phyloP scores from a whole-genome alignment of 2,329 filamentous ascomycete genomes.

The Escovopsis weberi region DNA sequence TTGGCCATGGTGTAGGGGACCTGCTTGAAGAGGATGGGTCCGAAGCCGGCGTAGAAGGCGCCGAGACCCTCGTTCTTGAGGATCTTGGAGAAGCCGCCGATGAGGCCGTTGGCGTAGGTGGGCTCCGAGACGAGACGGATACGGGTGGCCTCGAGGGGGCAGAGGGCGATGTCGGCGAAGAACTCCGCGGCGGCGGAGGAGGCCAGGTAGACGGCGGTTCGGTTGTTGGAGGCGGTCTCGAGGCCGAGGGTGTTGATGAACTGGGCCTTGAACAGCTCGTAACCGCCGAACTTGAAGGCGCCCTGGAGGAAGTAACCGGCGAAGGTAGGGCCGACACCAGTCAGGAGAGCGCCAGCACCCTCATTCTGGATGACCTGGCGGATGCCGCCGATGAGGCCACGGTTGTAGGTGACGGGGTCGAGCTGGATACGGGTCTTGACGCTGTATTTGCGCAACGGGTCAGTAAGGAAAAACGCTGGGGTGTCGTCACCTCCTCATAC shows the following conservation, averaged over 20 bases:
- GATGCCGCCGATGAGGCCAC: constrained; percentile 74
- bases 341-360: constrained; percentile 74
- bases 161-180: constrained; percentile 69
- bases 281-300: constrained; percentile 86
- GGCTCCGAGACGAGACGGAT: constrained; percentile 86
- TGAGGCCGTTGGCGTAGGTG: constrained; percentile 65
- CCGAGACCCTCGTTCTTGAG: constrained; percentile 66
- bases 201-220: constrained; percentile 67
- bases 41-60: constrained; percentile 86
- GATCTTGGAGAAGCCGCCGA: constrained; percentile 74
- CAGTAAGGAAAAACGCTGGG: too few species aligned
- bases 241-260: constrained; percentile 66
- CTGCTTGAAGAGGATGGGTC: constrained; percentile 58
- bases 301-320: constrained; percentile 92
- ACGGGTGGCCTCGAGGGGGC: constrained; percentile 84
- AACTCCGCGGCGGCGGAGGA: constrained; percentile 52
- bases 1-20: constrained; percentile 91
- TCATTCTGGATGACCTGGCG: constrained; percentile 71
- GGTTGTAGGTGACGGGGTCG: constrained; percentile 80
- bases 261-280: constrained; percentile 94
- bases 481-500: too few species aligned
- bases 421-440: constrained; percentile 95
- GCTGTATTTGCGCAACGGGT: constrained; percentile 28
- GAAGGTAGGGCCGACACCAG: constrained; percentile 71
- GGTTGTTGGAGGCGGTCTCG: constrained; percentile 64